These are phyloP conservation scores for Picea engelmannii DNA, from an alignment of 83 land plant genomes.

Conservation along the genomic window DNA sequence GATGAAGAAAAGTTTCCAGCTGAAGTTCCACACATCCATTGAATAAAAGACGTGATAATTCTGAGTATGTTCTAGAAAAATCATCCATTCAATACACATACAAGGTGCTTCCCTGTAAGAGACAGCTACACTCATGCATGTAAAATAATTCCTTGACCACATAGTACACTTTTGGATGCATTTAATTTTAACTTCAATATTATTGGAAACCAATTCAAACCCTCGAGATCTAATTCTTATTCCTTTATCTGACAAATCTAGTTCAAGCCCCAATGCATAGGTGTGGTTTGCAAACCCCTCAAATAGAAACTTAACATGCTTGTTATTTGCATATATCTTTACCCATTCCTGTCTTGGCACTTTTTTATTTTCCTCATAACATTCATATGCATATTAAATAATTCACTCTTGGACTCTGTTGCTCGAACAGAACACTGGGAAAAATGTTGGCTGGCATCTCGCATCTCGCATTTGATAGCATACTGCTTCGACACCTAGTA, in stretches of 20 bases:
- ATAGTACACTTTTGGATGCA: too few relatives aligned
- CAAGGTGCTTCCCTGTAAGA: constrained; percentile 59
- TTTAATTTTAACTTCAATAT: too few relatives aligned
- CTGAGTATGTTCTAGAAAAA: constrained; percentile 60
- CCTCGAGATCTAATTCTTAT: constrained; percentile 75
- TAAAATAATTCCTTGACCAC: not conserved
- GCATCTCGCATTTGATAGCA: too few relatives aligned
- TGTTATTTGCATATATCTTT: too few relatives aligned
- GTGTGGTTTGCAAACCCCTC: constrained; percentile 86
- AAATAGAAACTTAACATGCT: constrained; percentile 56
- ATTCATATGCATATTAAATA: too few relatives aligned
- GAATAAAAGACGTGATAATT: constrained; percentile 80
- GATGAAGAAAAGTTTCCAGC: constrained; percentile 83
- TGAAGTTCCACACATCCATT: constrained; percentile 58
- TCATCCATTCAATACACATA: constrained; percentile 47
- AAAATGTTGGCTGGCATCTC: too few relatives aligned
- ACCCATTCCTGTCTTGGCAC: too few relatives aligned
- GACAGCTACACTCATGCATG: not conserved
- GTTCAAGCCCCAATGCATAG: constrained; percentile 80
- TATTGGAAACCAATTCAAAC: constrained; percentile 47
- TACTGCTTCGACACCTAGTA: too few relatives aligned
- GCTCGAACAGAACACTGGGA: too few relatives aligned
- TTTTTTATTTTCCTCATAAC: too few relatives aligned
- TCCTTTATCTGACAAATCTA: constrained; percentile 77
- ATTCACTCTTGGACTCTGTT: too few relatives aligned